phyloP scores from a whole-genome alignment of 1,139 yeast genomes.

The Geotrichum siamense region DNA sequence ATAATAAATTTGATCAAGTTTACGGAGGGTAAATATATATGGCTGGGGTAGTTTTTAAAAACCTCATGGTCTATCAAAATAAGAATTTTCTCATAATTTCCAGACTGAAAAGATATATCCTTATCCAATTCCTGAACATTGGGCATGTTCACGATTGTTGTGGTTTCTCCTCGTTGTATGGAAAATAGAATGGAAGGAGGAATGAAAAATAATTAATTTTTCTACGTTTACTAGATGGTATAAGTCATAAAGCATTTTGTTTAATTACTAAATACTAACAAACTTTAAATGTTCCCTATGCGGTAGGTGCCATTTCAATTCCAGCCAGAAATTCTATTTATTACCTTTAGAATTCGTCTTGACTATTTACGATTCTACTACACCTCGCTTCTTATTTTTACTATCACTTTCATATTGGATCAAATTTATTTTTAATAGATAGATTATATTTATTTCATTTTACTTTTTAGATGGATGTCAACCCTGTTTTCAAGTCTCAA shows the following conservation, averaged over 20 bases:
- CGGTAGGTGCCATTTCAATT: neutral
- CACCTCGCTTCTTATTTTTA: neutral
- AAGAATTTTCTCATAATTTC: neutral
- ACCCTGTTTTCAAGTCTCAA: neutral
- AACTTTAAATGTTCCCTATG: too few species aligned
- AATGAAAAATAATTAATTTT: too few species aligned
- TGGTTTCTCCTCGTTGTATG: too few species aligned
- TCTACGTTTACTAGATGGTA: too few species aligned
- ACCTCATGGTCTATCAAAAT: neutral
- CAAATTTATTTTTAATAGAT: neutral
- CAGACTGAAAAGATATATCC: neutral
- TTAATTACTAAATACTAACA: too few species aligned
- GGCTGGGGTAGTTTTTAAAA: neutral
- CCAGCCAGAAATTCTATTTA: neutral
- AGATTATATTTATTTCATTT: neutral
- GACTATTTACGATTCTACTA: too few species aligned
- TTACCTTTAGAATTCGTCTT: neutral
- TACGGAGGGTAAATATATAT: too few species aligned
- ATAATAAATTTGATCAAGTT: neutral
- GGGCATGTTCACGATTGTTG: too few species aligned
- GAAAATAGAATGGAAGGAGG: too few species aligned
- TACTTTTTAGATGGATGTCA: conserved; percentile 2
- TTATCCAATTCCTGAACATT: too few species aligned
- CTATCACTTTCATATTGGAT: neutral
- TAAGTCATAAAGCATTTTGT: too few species aligned